Conservation (phyloP, 2,329 filamentous ascomycete genomes). For the Calonectria hawksworthii region DNA sequence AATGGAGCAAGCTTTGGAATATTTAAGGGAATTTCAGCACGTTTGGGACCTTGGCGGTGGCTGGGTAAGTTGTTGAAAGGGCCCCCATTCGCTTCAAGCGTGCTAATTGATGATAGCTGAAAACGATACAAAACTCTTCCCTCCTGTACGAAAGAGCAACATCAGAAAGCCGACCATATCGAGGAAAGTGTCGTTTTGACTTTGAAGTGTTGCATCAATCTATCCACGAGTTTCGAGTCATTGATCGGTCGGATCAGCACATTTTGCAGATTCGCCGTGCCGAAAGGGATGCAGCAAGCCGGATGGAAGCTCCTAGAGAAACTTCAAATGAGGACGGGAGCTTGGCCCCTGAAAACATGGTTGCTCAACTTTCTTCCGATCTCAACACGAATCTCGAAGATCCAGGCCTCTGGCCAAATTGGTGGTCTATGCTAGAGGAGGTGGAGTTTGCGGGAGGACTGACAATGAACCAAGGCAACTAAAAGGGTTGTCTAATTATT, state of each 20-base stretch:
- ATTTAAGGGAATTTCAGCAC: conserved; percentile 40
- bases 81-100: rapidly evolving
- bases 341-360: background rate
- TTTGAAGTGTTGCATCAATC: conserved; percentile 40
- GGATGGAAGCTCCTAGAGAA: background rate
- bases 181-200: conserved; percentile 35
- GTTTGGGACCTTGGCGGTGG: conserved; percentile 41
- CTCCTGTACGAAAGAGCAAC: conserved; percentile 39
- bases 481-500: background rate
- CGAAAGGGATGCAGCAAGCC: conserved; percentile 27
- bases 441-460: conserved; percentile 37
- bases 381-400: background rate
- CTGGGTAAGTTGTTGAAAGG: conserved; percentile 27
- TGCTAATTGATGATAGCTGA: conserved; percentile 34
- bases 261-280: conserved; percentile 39
- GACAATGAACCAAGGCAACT: background rate
- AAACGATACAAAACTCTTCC: conserved; percentile 42
- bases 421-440: conserved; percentile 45
- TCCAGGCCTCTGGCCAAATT: conserved; percentile 37
- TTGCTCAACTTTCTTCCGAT: conserved; percentile 20
- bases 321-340: background rate
- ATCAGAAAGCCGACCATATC: conserved; percentile 34
- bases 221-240: conserved; percentile 38
- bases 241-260: conserved; percentile 38
- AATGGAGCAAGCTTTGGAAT: conserved; percentile 39